Evolutionary conservation across 768 basidiomycete genomes (phyloP).

Genomic region (Auriculariales sp.): DNA sequence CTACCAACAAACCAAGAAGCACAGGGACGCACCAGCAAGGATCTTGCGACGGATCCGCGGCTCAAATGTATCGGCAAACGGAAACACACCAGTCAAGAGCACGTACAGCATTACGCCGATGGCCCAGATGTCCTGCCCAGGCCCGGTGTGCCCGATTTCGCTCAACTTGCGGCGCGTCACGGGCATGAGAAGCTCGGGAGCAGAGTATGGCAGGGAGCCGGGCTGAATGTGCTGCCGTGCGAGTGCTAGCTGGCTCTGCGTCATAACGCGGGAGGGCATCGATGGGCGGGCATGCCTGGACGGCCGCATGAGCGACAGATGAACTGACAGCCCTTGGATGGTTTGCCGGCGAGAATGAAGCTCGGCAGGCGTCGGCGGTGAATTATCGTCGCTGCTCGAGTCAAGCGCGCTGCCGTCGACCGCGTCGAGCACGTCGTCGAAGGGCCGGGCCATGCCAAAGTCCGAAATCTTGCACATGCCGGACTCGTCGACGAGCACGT

Average conservation of each 20-base stretch:
- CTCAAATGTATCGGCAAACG: constrained; percentile 82
- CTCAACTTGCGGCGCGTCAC: constrained; percentile 22
- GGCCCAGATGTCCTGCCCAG: constrained; percentile 93
- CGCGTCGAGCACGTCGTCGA: constrained; percentile 29
- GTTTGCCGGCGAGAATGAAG: constrained; percentile 12
- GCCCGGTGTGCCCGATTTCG: constrained; percentile 20
- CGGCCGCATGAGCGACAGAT: constrained; percentile 29
- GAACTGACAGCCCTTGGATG: constrained; percentile 14
- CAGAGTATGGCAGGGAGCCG: constrained; percentile 82
- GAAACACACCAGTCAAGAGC: constrained; percentile 70
- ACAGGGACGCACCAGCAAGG: constrained; percentile 43
- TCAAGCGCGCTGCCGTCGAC: constrained; percentile 21
- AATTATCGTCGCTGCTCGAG: constrained; percentile 10
- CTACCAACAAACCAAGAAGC: constrained; percentile 4
- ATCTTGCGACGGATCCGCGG: constrained; percentile 88
- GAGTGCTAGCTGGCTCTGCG: too few relatives aligned
- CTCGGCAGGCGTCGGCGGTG: constrained; percentile 2
- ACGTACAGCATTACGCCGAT: constrained; percentile 82
- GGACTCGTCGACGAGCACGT: constrained; percentile 82
- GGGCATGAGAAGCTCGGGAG: constrained; percentile 73
- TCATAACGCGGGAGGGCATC: constrained; percentile 6
- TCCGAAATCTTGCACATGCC: constrained; percentile 76
- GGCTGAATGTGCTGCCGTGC: constrained; percentile 47
- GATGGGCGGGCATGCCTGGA: constrained; percentile 3
- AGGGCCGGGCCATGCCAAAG: constrained; percentile 65